Evolutionary conservation across 2,329 filamentous ascomycete genomes (phyloP), one percentile per base, ranked within the genome.

Genomic region (Cladobotryum mycophilum): DNA sequence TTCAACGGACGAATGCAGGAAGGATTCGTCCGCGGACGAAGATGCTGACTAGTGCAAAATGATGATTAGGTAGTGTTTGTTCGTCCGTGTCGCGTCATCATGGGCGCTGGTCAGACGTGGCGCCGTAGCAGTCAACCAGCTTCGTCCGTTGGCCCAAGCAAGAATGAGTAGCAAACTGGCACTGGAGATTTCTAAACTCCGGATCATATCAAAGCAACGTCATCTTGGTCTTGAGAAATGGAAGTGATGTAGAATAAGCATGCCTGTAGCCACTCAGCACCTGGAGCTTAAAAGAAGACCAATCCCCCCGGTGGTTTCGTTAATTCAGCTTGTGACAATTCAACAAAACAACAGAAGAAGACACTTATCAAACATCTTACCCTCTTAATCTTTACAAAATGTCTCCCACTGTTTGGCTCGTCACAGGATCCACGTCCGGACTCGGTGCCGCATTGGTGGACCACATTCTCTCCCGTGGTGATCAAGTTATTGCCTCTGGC

Each of bases 361-460:
- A 20, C 20, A 20, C 5, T 20, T 20, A 36, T 36, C 4, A 17
- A 35, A n/a, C 6, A 17, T 13, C 6, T 13, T 18, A 30, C 9
- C n/a, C 18, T n/a, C 17, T 35, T n/a, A 13, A 45, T 9, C n/a
- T 5, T 5, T 18, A 17, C 6, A 54, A 47, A 46, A 65, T 67
- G 64, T 40, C 61, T 2, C 58, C 58, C 12, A 59, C 62, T 9
- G 52, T 67, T 6, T 68, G 62, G 62, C 61, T 70, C 22, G 55
- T 68, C 14, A 69, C 66, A 17, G 67, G 64, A 15, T 58, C 61
- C 11, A 64, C 66, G 25, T 62, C 64, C 1, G 66, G 66, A 5
- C 61, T 69, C 46, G 66, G 66, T 0, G 58, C 57, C 3, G 56
- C 58, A 4, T 47, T 65, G 17, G 51, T 64, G 43, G 36, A 58